These are phyloP conservation scores for Ustilago xerochloae DNA, from an alignment of 1,284 basidiomycete genomes.

Conservation along the genomic window DNA sequence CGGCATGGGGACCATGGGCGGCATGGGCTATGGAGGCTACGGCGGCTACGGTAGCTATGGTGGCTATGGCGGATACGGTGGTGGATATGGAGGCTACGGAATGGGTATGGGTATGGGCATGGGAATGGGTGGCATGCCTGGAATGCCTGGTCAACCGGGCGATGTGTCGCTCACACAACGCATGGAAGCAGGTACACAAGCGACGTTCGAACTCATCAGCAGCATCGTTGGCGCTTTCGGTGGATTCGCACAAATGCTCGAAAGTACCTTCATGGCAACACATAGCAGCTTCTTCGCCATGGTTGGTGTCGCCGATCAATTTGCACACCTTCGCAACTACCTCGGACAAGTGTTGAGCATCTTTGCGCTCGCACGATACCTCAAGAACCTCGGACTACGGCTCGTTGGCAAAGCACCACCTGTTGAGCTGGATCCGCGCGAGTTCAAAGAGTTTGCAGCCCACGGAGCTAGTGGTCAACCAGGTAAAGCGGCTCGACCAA, in stretches of 20 bases:
- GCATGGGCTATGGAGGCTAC: conserved; percentile 49
- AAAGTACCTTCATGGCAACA: conserved; percentile 97
- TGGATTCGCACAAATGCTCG: conserved; percentile 96
- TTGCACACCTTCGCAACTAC: conserved; percentile 88
- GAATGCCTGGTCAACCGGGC: conserved; percentile 57
- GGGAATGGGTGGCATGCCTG: conserved; percentile 58
- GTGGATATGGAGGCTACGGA: conserved; percentile 49
- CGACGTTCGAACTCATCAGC: conserved; percentile 92
- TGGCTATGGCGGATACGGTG: conserved; percentile 52
- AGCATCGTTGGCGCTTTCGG: conserved; percentile 95
- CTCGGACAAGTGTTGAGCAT: conserved; percentile 89
- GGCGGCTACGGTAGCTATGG: conserved; percentile 54
- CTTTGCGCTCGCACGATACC: conserved; percentile 87
- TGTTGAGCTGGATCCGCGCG: conserved; percentile 58
- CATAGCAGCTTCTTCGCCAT: conserved; percentile 98
- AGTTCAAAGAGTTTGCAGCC: conserved; percentile 65
- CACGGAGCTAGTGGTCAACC: conserved; percentile 40
- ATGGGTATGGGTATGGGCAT: conserved; percentile 57
- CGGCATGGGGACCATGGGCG: conserved; percentile 44
- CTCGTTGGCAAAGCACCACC: conserved; percentile 58
- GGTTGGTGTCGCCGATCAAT: conserved; percentile 96
- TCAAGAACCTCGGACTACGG: conserved; percentile 71
- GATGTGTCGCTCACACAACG: conserved; percentile 80
- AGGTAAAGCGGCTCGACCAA: conserved; percentile 68
- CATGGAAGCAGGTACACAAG: conserved; percentile 87